Percentiles rank a stretch among this genome's conserved stretches.
These are phyloP conservation scores for Epichloe hybrida DNA, from an alignment of 2,329 filamentous ascomycete genomes.

Conservation along the genomic window DNA sequence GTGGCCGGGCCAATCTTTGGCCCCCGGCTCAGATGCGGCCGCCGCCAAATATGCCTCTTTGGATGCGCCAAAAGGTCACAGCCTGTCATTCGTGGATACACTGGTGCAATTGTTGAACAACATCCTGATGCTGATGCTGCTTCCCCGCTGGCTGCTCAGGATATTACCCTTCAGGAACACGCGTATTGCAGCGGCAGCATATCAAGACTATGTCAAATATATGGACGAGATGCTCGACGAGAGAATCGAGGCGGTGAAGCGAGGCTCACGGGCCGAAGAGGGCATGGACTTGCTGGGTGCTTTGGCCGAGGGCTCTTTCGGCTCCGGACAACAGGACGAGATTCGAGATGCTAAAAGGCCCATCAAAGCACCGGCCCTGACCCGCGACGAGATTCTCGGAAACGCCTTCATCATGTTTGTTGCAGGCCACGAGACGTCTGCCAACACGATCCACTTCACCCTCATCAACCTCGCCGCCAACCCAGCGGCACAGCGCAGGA, in stretches of 20 bases:
- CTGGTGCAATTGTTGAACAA: conserved; percentile 48
- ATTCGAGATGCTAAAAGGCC: conserved; percentile 13
- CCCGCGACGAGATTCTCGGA: conserved; percentile 53
- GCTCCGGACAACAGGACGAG: conserved; percentile 19
- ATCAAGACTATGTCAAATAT: conserved; percentile 52
- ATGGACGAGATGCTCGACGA: conserved; percentile 54
- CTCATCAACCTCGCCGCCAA: conserved; percentile 55
- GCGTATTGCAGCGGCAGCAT: conserved; percentile 38
- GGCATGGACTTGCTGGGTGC: conserved; percentile 41
- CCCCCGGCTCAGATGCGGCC: conserved; percentile 27
- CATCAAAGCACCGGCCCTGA: conserved; percentile 26
- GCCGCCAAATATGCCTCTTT: conserved; percentile 35
- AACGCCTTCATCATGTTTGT: conserved; percentile 58
- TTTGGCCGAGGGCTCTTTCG: conserved; percentile 14
- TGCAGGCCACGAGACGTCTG: conserved; percentile 71
- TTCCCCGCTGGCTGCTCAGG: conserved; percentile 43
- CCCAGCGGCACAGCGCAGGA: conserved; percentile 45
- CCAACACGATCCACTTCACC: conserved; percentile 60
- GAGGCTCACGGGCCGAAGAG: conserved; percentile 24
- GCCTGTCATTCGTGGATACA: conserved; percentile 52
- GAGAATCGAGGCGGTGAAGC: conserved; percentile 34
- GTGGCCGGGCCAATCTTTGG: conserved; percentile 48
- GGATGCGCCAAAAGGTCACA: conserved; percentile 37
- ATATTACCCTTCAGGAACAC: conserved; percentile 36
- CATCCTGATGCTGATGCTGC: conserved; percentile 47